Conservation (phyloP, 2,329 filamentous ascomycete species). For the Botrytis paeoniae region DNA sequence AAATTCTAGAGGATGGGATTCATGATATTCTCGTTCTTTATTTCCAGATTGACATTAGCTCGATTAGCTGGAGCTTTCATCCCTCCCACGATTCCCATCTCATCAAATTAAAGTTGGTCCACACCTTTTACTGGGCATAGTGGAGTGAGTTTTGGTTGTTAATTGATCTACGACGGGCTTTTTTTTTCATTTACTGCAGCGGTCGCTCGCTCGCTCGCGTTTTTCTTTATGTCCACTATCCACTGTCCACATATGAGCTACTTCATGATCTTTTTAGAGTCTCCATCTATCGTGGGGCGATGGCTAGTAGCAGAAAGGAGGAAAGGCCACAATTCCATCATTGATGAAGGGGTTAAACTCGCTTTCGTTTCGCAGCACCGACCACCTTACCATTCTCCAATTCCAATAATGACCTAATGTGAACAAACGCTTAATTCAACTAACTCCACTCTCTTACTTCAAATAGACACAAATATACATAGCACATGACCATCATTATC, state of each 20-base stretch:
- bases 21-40: slow-evolving; percentile 11
- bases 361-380: slow-evolving; percentile 16
- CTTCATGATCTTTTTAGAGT: neutral
- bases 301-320: neutral
- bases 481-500: neutral
- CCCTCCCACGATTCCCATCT: neutral
- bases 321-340: slow-evolving; percentile 9
- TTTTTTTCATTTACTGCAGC: neutral
- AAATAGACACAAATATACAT: neutral
- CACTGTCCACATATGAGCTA: neutral
- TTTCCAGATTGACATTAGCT: slow-evolving; percentile 1
- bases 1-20: neutral
- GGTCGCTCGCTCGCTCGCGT: neutral
- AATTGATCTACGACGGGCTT: neutral
- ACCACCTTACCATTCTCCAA: neutral
- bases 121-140: neutral
- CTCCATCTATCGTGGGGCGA: neutral
- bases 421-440: neutral
- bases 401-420: neutral
- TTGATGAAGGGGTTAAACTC: slow-evolving; percentile 10
- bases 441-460: slow-evolving; percentile 3
- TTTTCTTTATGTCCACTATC: neutral
- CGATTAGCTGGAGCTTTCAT: neutral
- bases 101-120: slow-evolving; percentile 18
- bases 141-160: neutral